phyloP scores from a whole-genome alignment of 225 moss, liverwort and hornwort genomes.

The Bryum argenteum region DNA sequence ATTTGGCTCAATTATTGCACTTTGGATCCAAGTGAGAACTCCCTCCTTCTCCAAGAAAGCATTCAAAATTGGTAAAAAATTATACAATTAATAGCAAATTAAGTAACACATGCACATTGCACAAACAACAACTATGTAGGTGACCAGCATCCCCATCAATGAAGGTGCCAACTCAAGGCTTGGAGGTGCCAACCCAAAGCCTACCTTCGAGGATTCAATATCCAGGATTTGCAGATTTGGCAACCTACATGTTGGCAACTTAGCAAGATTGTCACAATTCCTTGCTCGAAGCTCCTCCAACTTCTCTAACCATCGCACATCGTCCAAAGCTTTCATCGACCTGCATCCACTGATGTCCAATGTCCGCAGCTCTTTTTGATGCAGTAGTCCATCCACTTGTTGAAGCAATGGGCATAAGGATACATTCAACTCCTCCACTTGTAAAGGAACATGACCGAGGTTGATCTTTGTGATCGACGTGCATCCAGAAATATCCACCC shows the following conservation, averaged over 20 bases:
- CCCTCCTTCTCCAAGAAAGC: no score
- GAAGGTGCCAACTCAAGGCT: no score
- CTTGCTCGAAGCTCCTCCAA: slow-evolving; percentile 2
- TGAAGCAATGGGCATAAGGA: neutral
- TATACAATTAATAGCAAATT: no score
- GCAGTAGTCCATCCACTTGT: neutral
- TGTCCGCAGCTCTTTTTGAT: no score
- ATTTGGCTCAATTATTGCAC: no score
- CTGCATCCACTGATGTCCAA: neutral
- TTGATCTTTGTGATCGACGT: neutral
- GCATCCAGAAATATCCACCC: neutral
- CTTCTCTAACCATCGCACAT: neutral
- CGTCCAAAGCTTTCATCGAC: neutral
- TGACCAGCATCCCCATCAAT: no score
- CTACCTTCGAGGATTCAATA: no score
- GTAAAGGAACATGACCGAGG: fast-evolving
- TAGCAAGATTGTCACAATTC: neutral
- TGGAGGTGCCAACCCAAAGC: no score
- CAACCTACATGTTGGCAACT: neutral
- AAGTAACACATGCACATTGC: no score
- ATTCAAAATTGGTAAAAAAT: no score
- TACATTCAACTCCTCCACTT: neutral
- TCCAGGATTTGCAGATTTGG: neutral
- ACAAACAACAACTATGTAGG: no score
- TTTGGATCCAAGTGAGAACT: no score